Evolutionary conservation across 495 filamentous ascomycete species (phyloP), one percentile per base, ranked within the genome.

Genomic region (Schizothecium vesticola): DNA sequence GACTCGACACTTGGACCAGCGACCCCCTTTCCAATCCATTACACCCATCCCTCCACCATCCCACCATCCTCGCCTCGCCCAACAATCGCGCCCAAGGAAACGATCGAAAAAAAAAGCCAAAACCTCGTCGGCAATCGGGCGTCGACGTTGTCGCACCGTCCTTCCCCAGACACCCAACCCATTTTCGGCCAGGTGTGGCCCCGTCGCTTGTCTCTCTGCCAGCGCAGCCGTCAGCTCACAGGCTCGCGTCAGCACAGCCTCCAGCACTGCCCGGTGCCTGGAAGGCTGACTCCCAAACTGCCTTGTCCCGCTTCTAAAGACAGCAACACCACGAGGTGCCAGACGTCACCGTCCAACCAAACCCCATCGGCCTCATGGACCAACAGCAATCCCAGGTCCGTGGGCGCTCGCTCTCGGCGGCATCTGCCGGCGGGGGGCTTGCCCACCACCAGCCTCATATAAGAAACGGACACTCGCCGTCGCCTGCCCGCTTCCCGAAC

Each of bases 381-480:
- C 80, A 79, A 75, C 80, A 81, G 70, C 76, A 78, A 67, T 73
- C 73, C 74, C 73, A 80, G 74, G 78, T 74, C 72, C 81, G 80
- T 66, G 81, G 80, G 69, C 81, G 81, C 36, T 83, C 82, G 66
- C 79, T 76, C 65, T 84, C 82, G 73, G 77, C 77, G 71, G 29
- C 75, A 57, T 74, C 74, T 67, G 36, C 74, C 70, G 74, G 71
- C 67, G 76, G 69, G 60, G 74, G 70, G 56, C 64, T 59, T 25
- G 75, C 73, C 43, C 76, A 79, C 66, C 80, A 80, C 55, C 80
- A 80, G 74, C 71, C 79, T 79, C 79, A 82, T 83, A 83, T 84
- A 84, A 83, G 78, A 74, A 78, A 83, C 73, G 77, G 70, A 60
- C 81, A 78, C 71, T 84, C 82, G 75, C 80, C 82, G 69, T 81